Conservation (phyloP, 140 eudicot genomes). For the Erigeron philadelphicus region DNA sequence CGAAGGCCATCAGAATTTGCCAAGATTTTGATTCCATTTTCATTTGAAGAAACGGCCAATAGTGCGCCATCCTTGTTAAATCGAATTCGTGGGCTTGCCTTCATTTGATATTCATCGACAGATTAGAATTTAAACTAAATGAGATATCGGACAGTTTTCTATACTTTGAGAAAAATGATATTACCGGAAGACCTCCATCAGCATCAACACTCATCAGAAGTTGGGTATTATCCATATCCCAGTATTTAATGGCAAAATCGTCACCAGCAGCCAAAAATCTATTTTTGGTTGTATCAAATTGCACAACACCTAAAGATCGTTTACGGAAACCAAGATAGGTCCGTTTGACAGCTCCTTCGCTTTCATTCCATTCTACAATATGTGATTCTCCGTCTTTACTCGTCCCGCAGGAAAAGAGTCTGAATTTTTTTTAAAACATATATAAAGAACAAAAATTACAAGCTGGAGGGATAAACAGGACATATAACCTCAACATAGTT, state of each 20-base stretch:
- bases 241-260: conserved; percentile 71
- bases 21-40: conserved; percentile 73
- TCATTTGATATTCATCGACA: conserved; percentile 16
- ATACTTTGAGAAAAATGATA: neutral
- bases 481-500: neutral
- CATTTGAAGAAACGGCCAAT: conserved; percentile 77
- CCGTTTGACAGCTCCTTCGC: conserved; percentile 87
- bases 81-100: conserved; percentile 93
- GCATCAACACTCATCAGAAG: conserved; percentile 68
- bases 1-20: conserved; percentile 81
- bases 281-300: conserved; percentile 79
- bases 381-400: conserved; percentile 91
- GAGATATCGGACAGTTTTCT: neutral
- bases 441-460: neutral
- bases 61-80: conserved; percentile 78
- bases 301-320: conserved; percentile 72
- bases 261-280: conserved; percentile 83
- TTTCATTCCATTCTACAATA: conserved; percentile 92
- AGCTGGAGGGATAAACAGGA: neutral
- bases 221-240: conserved; percentile 88
- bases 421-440: conserved; percentile 5
- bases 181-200: conserved; percentile 87
- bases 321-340: conserved; percentile 73
- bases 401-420: conserved; percentile 91
- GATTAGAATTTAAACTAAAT: neutral